Conservation (phyloP, 1,139 yeast genomes). For the Lodderomyces pseudojiufengensis region DNA sequence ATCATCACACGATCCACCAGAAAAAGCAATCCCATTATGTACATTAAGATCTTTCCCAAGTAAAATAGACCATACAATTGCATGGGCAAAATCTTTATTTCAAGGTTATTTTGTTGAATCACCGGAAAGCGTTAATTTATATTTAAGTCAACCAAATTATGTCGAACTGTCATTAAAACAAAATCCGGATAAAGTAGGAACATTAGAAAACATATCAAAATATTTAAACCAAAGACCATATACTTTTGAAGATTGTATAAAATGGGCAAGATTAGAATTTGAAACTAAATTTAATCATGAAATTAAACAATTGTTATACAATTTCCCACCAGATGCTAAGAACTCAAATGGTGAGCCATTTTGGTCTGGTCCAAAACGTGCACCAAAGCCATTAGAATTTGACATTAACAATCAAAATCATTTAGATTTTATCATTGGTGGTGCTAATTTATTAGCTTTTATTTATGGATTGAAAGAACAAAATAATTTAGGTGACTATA, state of each 20-base stretch:
- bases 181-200: constrained; percentile 85
- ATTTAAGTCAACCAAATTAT: constrained; percentile 87
- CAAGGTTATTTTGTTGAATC: constrained; percentile 90
- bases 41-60: constrained; percentile 96
- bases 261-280: constrained; percentile 91
- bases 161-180: constrained; percentile 89
- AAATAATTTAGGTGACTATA: constrained; percentile 38
- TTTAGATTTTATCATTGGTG: constrained; percentile 78
- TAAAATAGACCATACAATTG: constrained; percentile 97
- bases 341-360: constrained; percentile 91
- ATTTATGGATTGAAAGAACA: constrained; percentile 77
- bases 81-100: constrained; percentile 96
- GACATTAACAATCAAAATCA: constrained; percentile 76
- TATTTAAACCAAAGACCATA: constrained; percentile 80
- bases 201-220: constrained; percentile 70
- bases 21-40: constrained; percentile 94
- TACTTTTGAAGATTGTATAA: constrained; percentile 87
- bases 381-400: constrained; percentile 80
- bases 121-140: constrained; percentile 89
- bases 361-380: constrained; percentile 98
- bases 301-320: constrained; percentile 81
- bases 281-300: constrained; percentile 83
- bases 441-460: constrained; percentile 86
- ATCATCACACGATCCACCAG: constrained; percentile 98
- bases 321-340: constrained; percentile 90